phyloP scores from a whole-genome alignment of 306 rosid genomes.

The Hippophae gyantsensis region DNA sequence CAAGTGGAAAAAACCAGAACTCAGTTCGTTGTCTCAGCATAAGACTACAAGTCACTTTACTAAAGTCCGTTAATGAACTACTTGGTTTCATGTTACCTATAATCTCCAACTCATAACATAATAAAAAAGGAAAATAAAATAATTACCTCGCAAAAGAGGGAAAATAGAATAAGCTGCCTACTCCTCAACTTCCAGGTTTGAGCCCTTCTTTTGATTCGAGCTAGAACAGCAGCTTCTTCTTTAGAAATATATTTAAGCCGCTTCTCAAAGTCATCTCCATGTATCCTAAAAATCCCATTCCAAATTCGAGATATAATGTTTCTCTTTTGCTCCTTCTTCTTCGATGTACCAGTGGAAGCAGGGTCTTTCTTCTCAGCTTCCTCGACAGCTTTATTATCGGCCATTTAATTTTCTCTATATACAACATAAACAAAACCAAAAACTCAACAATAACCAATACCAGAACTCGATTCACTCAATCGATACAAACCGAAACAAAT shows the following conservation, averaged over 20 bases:
- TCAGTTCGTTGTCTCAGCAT: too few species aligned
- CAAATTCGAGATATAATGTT: conserved; percentile 49
- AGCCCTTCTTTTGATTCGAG: conserved; percentile 60
- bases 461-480: too few species aligned
- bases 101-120: neutral
- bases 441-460: neutral
- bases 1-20: too few species aligned
- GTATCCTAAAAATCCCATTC: conserved; percentile 59
- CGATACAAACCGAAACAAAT: too few species aligned
- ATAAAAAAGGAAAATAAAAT: neutral
- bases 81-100: too few species aligned
- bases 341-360: conserved; percentile 9
- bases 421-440: neutral
- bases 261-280: conserved; percentile 85
- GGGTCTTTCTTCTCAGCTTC: conserved; percentile 52
- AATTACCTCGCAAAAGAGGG: conserved; percentile 70
- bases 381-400: conserved; percentile 53
- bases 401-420: conserved; percentile 30
- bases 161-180: conserved; percentile 48
- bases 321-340: conserved; percentile 57
- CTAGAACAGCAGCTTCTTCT: conserved; percentile 68
- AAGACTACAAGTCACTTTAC: too few species aligned
- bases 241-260: conserved; percentile 74
- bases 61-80: too few species aligned
- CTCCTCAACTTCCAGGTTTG: conserved; percentile 44